phyloP scores from a whole-genome alignment of 495 filamentous ascomycete genomes.

The Xylaria bambusicola region DNA sequence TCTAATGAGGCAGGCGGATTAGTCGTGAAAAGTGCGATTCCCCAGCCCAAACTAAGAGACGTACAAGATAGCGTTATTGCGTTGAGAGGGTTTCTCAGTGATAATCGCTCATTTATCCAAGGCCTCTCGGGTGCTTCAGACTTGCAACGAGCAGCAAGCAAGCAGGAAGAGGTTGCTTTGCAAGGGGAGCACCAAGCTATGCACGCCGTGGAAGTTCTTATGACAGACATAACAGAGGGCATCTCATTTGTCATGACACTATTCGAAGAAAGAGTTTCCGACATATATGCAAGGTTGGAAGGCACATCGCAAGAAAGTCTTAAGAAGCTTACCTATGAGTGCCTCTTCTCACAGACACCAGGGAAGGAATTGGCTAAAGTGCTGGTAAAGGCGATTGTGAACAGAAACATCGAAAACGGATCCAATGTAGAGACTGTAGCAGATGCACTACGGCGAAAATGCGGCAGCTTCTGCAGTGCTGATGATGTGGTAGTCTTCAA shows the following conservation, averaged over 20 bases:
- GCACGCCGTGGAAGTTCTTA: conserved; percentile 77
- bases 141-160: conserved; percentile 65
- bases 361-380: conserved; percentile 95
- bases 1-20: conserved; percentile 56
- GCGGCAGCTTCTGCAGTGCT: conserved; percentile 93
- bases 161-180: conserved; percentile 84
- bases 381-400: conserved; percentile 96
- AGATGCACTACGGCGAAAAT: conserved; percentile 84
- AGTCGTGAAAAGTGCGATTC: conserved; percentile 62
- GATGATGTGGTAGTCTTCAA: conserved; percentile 98
- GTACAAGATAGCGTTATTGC: conserved; percentile 80
- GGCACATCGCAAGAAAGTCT: conserved; percentile 66
- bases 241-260: conserved; percentile 93
- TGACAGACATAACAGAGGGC: conserved; percentile 86
- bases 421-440: conserved; percentile 97
- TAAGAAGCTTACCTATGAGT: conserved; percentile 77
- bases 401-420: conserved; percentile 91
- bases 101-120: conserved; percentile 87
- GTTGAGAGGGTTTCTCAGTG: conserved; percentile 76
- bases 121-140: conserved; percentile 86
- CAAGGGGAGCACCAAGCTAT: conserved; percentile 94
- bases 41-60: conserved; percentile 62
- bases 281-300: conserved; percentile 82
- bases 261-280: conserved; percentile 87
- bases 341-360: conserved; percentile 72